These are phyloP conservation scores for Ajuga chamaepitys DNA, from an alignment of 257 asterid species.

Conservation along the genomic window DNA sequence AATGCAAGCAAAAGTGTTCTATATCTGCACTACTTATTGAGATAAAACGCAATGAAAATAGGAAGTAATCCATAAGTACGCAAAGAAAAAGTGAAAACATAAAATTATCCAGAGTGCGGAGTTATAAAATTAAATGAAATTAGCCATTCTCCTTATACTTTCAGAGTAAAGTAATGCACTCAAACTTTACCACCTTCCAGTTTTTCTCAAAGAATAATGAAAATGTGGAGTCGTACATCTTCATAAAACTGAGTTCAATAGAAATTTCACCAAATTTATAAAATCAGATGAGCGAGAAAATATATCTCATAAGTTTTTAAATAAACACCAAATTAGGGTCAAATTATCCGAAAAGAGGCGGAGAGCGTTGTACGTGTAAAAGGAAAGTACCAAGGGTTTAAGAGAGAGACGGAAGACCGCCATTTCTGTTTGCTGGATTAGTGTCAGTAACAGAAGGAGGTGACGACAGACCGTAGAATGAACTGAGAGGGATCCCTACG, in stretches of 20 bases:
- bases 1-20: background rate
- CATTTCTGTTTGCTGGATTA: conserved; percentile 1
- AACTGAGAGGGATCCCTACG: background rate
- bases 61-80: background rate
- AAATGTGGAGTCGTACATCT: background rate
- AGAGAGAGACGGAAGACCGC: background rate
- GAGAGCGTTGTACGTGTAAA: background rate
- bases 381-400: conserved; percentile 3
- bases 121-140: background rate
- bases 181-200: background rate
- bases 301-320: background rate
- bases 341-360: background rate
- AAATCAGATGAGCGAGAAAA: background rate
- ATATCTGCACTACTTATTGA: background rate
- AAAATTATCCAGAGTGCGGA: background rate
- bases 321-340: background rate
- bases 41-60: background rate
- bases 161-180: background rate
- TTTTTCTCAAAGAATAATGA: background rate
- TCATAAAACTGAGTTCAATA: background rate
- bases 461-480: background rate
- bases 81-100: background rate
- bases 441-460: background rate
- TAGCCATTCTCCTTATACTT: background rate
- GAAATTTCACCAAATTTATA: background rate